Conservation (phyloP, 2,329 filamentous ascomycete genomes). For the Talaromyces sp. region DNA sequence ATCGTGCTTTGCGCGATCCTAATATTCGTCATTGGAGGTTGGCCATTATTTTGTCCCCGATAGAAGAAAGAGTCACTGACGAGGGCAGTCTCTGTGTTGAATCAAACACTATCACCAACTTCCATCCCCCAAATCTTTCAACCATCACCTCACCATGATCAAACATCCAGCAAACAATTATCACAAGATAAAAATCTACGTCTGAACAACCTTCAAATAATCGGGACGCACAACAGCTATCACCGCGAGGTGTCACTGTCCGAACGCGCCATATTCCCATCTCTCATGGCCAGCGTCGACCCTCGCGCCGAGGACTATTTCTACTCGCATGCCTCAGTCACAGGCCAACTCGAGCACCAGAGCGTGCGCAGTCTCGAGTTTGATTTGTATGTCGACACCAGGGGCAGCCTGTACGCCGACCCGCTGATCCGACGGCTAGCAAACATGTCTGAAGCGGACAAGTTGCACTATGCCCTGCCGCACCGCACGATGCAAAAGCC, state of each 20-base stretch:
- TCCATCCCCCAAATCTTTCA: slow-evolving; percentile 1
- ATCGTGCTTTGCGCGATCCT: slow-evolving; percentile 10
- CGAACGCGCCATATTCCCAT: slow-evolving; percentile 6
- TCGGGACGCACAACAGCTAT: slow-evolving; percentile 12
- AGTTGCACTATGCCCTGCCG: slow-evolving; percentile 8
- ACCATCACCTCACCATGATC: neutral
- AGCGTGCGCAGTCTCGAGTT: slow-evolving; percentile 11
- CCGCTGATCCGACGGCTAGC: slow-evolving; percentile 9
- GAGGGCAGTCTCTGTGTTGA: slow-evolving; percentile 6
- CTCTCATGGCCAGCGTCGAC: slow-evolving; percentile 8
- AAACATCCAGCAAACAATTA: neutral
- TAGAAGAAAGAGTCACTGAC: neutral
- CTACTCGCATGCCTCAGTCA: slow-evolving; percentile 12
- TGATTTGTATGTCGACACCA: slow-evolving; percentile 8
- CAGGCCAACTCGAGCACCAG: slow-evolving; percentile 10
- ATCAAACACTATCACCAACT: slow-evolving; percentile 7
- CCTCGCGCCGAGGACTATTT: slow-evolving; percentile 5
- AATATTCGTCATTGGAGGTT: slow-evolving; percentile 11
- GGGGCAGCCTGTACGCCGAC: slow-evolving; percentile 7
- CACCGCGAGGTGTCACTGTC: slow-evolving; percentile 10
- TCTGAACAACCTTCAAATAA: slow-evolving; percentile 10
- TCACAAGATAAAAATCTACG: slow-evolving; percentile 3
- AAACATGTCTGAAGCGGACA: slow-evolving; percentile 10
- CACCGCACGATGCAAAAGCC: slow-evolving; percentile 5
- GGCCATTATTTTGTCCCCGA: neutral